phyloP scores from a whole-genome alignment of 805 yeast genomes.

The Yarrowia sp. region DNA sequence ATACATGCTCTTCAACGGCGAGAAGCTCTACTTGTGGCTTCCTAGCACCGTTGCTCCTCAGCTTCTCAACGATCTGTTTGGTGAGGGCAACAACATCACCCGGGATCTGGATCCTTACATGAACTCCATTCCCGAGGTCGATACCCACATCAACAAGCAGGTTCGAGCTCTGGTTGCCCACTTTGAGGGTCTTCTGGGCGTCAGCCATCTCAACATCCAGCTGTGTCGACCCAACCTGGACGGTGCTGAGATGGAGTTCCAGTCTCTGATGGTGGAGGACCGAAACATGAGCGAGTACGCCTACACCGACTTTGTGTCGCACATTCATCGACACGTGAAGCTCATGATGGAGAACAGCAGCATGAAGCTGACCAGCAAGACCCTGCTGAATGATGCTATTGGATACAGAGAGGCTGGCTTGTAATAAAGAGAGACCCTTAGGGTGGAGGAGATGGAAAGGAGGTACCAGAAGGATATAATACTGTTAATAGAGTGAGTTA shows the following conservation, averaged over 20 bases:
- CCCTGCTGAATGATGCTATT: constrained; percentile 28
- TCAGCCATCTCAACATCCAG: constrained; percentile 58
- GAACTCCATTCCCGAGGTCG: constrained; percentile 71
- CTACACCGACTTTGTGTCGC: constrained; percentile 70
- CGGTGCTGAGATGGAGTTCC: constrained; percentile 62
- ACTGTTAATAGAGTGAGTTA: constrained; percentile 5
- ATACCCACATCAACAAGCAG: constrained; percentile 71
- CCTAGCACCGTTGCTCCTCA: constrained; percentile 71
- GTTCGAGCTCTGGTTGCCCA: constrained; percentile 67
- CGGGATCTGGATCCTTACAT: constrained; percentile 57
- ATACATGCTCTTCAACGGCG: constrained; percentile 77
- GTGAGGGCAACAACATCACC: constrained; percentile 55
- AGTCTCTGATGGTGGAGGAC: constrained; percentile 77
- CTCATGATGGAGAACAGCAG: constrained; percentile 42
- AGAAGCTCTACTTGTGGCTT: constrained; percentile 64
- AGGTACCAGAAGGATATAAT: background rate
- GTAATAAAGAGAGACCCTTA: background rate
- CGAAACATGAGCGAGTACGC: constrained; percentile 61
- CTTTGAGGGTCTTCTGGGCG: constrained; percentile 55
- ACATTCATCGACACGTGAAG: constrained; percentile 64
- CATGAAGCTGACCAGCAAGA: constrained; percentile 34
- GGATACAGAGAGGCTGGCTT: constrained; percentile 30
- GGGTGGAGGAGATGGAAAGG: background rate
- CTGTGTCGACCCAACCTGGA: constrained; percentile 72
- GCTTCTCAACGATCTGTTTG: constrained; percentile 77